These are phyloP conservation scores for Trichoderma citrinoviride DNA, from an alignment of 2,329 filamentous ascomycete genomes.

Conservation along the genomic window DNA sequence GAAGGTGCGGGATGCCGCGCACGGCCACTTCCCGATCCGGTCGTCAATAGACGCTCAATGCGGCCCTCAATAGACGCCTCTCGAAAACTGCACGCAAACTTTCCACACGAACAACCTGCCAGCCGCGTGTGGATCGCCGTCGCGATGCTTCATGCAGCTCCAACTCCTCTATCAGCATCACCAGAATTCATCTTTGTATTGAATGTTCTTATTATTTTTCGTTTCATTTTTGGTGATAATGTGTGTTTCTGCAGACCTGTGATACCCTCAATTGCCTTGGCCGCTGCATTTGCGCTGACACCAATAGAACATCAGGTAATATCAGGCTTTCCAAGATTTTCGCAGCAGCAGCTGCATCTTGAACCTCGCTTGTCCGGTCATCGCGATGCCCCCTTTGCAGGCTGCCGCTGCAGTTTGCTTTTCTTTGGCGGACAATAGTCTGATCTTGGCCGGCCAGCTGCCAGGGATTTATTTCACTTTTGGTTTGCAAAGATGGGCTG, in stretches of 20 bases:
- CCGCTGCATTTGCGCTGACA: not conserved
- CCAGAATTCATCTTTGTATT: not conserved
- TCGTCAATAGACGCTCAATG: slow-evolving; percentile 34
- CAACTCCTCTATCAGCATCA: not conserved
- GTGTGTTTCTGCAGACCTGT: not conserved
- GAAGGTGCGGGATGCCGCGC: slow-evolving; percentile 4
- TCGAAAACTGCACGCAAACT: slow-evolving; percentile 9
- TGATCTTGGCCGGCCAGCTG: not conserved
- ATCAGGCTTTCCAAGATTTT: no score
- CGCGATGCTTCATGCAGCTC: not conserved
- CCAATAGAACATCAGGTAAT: no score
- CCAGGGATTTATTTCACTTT: not conserved
- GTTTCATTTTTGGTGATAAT: no score
- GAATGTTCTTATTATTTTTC: not conserved
- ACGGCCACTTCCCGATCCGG: slow-evolving; percentile 32
- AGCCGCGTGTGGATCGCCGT: not conserved
- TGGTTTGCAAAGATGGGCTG: not conserved
- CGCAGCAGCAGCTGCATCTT: not conserved
- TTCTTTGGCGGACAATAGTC: not conserved
- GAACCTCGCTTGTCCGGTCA: not conserved
- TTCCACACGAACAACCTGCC: not conserved
- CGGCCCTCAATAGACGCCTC: slow-evolving; percentile 31
- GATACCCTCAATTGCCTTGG: not conserved
- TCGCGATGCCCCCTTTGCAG: not conserved
- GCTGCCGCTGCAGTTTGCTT: slow-evolving; percentile 10